A percentile compares a stretch with the other conserved stretches of the same genome.
Conservation (phyloP, 768 basidiomycete species). For the Auriscalpium microsporum region DNA sequence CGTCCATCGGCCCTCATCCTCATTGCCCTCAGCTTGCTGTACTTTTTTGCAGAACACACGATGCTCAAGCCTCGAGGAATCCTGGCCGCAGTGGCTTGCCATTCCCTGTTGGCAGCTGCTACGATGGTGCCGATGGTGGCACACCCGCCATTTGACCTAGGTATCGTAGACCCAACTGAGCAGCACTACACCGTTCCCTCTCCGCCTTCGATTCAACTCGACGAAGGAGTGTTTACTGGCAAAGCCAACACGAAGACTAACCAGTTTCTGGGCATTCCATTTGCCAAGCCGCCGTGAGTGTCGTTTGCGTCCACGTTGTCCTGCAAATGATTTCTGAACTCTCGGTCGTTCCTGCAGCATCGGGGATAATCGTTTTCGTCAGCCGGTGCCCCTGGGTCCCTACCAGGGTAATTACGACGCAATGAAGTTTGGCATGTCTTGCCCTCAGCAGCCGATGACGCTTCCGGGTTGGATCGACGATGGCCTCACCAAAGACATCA, state of each 20-base stretch:
- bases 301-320: background rate
- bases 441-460: slow-evolving; percentile 17
- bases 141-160: too few species aligned
- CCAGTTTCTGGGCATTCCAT: slow-evolving; percentile 23
- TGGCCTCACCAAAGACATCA: slow-evolving; percentile 1
- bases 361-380: slow-evolving; percentile 12
- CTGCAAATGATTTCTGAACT: background rate
- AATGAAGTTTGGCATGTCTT: slow-evolving; percentile 16
- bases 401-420: slow-evolving; percentile 15
- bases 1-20: too few species aligned
- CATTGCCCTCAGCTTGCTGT: too few species aligned
- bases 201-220: slow-evolving; percentile 14
- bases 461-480: background rate
- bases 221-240: slow-evolving; percentile 19
- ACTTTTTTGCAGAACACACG: too few species aligned
- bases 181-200: background rate
- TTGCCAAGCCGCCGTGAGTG: slow-evolving; percentile 22
- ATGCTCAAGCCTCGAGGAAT: too few species aligned
- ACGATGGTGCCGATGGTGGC: too few species aligned
- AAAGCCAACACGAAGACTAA: slow-evolving; percentile 2
- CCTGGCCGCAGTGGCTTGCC: too few species aligned
- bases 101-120: too few species aligned
- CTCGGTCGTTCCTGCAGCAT: background rate
- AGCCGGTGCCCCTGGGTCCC: slow-evolving; percentile 9
- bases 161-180: too few species aligned